A percentile compares a stretch with the other conserved stretches of the same genome.
Evolutionary conservation across 1,139 yeast species (phyloP).

Genomic region (Candida dubliniensis): DNA sequence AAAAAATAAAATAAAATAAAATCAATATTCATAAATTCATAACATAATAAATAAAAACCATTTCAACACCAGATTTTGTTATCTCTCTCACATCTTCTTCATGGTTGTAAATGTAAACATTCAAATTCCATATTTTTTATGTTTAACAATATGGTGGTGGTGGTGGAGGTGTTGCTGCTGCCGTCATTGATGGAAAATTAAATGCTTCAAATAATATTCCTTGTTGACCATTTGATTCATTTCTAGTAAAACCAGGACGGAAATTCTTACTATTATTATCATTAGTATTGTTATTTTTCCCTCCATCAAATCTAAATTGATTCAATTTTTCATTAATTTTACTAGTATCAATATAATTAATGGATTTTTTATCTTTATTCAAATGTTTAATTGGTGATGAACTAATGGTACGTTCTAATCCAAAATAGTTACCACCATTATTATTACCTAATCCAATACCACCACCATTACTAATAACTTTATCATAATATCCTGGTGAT

Average conservation of each 20-base stretch:
- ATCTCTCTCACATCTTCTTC: too few relatives aligned
- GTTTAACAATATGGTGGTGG: background rate
- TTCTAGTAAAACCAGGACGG: background rate
- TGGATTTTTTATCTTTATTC: slow-evolving; percentile 14
- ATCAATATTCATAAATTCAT: too few relatives aligned
- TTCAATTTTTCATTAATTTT: slow-evolving; percentile 23
- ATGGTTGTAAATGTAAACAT: too few relatives aligned
- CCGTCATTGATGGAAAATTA: background rate
- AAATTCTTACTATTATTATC: background rate
- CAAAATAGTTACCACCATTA: slow-evolving; percentile 11
- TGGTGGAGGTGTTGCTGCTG: too few relatives aligned
- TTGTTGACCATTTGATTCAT: background rate
- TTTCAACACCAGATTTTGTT: too few relatives aligned
- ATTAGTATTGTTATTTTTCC: background rate
- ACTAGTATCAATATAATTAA: slow-evolving; percentile 36
- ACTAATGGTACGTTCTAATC: slow-evolving; percentile 10
- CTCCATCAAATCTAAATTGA: background rate
- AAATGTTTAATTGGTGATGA: slow-evolving; percentile 17
- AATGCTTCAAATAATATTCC: background rate
- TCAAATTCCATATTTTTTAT: background rate
- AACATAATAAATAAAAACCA: too few relatives aligned
- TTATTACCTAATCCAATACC: slow-evolving; percentile 16
- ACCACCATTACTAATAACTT: slow-evolving; percentile 7
- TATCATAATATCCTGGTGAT: slow-evolving; percentile 13
- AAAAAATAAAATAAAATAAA: too few relatives aligned